Evolutionary conservation across 1,284 basidiomycete species (phyloP).

Genomic region (Tilletia walkeri): DNA sequence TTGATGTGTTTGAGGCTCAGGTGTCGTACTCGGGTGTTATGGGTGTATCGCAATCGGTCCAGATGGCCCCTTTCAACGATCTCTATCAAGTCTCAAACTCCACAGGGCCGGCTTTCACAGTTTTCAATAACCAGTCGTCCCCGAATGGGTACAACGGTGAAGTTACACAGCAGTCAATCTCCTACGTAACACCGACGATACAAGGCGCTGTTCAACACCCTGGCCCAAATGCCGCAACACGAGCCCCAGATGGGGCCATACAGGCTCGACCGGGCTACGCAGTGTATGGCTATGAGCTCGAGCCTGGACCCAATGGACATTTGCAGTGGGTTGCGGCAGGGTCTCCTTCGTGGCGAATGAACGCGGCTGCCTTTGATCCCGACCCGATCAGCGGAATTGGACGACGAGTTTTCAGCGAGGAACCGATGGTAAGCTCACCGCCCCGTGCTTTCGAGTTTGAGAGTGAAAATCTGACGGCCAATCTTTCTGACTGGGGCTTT

Average conservation of each 20-base stretch:
- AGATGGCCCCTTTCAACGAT: constrained; percentile 68
- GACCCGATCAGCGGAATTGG: constrained; percentile 11
- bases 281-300: constrained; percentile 56
- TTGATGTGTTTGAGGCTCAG: constrained; percentile 69
- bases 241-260: background rate
- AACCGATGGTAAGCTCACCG: constrained; percentile 6
- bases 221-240: constrained; percentile 12
- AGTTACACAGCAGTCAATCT: constrained; percentile 68
- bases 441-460: background rate
- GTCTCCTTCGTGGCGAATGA: constrained; percentile 24
- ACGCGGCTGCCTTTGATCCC: constrained; percentile 3
- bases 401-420: constrained; percentile 1
- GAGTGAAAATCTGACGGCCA: background rate
- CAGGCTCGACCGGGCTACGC: constrained; percentile 19
- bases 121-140: constrained; percentile 48
- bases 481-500: background rate
- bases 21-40: constrained; percentile 29
- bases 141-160: constrained; percentile 76
- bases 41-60: constrained; percentile 75
- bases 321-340: constrained; percentile 63
- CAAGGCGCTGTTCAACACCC: constrained; percentile 44
- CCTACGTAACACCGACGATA: constrained; percentile 37
- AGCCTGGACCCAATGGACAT: constrained; percentile 63
- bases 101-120: constrained; percentile 39
- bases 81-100: constrained; percentile 46